Percentiles rank a stretch among this genome's conserved stretches.
Evolutionary conservation across 495 filamentous ascomycete genomes (phyloP).

Genomic region (Daldinia bambusicola): DNA sequence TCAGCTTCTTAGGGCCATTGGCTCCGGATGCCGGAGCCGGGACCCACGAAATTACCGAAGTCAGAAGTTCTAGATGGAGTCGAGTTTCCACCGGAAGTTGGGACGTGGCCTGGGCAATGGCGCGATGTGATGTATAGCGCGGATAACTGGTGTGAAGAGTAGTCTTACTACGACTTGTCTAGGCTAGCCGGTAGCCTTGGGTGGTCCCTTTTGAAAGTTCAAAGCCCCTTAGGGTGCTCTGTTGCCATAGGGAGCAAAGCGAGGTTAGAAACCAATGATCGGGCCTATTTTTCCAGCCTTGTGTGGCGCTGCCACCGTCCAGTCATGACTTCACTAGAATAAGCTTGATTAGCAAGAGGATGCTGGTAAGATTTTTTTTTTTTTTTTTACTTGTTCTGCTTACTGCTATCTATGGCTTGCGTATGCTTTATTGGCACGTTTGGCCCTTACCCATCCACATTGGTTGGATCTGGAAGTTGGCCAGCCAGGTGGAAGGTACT

Average conservation of each 20-base stretch:
- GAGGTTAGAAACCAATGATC: conserved; percentile 20
- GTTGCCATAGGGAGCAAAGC: not conserved
- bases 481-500: conserved; percentile 36
- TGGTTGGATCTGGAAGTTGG: conserved; percentile 27
- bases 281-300: conserved; percentile 44
- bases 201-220: not conserved
- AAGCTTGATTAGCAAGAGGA: conserved; percentile 23
- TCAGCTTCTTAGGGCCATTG: conserved; percentile 21
- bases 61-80: conserved; percentile 27
- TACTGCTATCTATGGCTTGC: conserved; percentile 35
- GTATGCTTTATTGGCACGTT: conserved; percentile 43
- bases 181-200: conserved; percentile 28
- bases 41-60: conserved; percentile 34
- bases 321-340: conserved; percentile 25
- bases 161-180: conserved; percentile 25
- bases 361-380: conserved; percentile 25
- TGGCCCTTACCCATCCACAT: conserved; percentile 35
- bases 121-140: conserved; percentile 18
- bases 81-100: conserved; percentile 19
- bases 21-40: conserved; percentile 15
- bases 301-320: conserved; percentile 32
- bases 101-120: conserved; percentile 26
- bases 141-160: conserved; percentile 20
- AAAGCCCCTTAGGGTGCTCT: not conserved
- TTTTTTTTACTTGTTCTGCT: conserved; percentile 21